phyloP scores from a whole-genome alignment of 768 basidiomycete species.

The Suillus subaureus region DNA sequence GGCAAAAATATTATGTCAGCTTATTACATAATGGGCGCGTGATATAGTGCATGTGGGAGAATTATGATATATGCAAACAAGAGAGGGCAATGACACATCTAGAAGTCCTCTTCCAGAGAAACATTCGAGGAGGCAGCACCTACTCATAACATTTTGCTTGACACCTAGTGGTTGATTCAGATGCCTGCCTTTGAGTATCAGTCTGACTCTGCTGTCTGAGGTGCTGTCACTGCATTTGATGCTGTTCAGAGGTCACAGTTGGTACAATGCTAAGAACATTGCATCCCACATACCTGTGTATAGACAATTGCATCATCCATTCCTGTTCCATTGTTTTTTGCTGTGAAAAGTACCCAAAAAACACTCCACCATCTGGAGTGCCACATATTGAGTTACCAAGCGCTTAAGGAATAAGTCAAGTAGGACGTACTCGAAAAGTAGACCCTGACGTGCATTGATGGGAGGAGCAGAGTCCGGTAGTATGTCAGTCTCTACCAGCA shows the following conservation, averaged over 20 bases:
- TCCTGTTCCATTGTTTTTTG: conserved; percentile 68
- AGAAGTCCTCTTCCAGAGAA: no score
- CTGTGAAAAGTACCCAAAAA: conserved; percentile 84
- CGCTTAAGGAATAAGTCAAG: neutral
- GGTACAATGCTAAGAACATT: conserved; percentile 5
- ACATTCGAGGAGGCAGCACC: no score
- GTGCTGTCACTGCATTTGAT: conserved; percentile 37
- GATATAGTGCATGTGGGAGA: no score
- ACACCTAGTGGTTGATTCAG: no score
- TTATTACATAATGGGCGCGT: no score
- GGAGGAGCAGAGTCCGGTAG: conserved; percentile 65
- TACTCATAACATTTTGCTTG: no score
- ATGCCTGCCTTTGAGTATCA: no score
- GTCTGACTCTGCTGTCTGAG: conserved; percentile 31
- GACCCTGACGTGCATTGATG: conserved; percentile 81
- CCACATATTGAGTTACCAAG: conserved; percentile 4
- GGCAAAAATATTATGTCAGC: no score
- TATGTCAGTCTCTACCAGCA: conserved; percentile 68
- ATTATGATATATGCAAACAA: no score
- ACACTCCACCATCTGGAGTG: conserved; percentile 81
- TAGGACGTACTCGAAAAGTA: conserved; percentile 73
- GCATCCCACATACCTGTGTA: conserved; percentile 54
- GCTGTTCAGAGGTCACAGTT: conserved; percentile 26
- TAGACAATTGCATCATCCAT: conserved; percentile 75
- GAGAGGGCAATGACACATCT: no score